Evolutionary conservation across 1,284 basidiomycete genomes (phyloP).

Genomic region (Leucoagaricus sp.): DNA sequence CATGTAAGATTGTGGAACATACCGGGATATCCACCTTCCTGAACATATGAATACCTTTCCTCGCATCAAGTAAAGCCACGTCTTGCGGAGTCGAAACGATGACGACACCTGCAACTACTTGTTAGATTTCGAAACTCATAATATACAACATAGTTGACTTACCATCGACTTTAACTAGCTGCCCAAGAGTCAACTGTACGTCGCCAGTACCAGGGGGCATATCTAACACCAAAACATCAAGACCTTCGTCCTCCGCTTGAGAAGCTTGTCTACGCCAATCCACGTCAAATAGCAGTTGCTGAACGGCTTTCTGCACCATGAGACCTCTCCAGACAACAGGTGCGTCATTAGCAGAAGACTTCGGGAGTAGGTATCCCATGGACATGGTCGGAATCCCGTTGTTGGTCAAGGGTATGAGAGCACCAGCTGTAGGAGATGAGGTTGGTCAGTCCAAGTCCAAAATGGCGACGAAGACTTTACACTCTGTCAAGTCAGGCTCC

Average conservation of each 20-base stretch:
- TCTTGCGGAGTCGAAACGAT: constrained; percentile 97
- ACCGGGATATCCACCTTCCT: constrained; percentile 89
- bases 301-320: constrained; percentile 99
- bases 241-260: constrained; percentile 30
- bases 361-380: constrained; percentile 85
- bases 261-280: constrained; percentile 64
- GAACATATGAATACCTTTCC: constrained; percentile 94
- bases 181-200: constrained; percentile 90
- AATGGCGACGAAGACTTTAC: constrained; percentile 37
- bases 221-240: constrained; percentile 92
- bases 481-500: constrained; percentile 78
- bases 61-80: constrained; percentile 89
- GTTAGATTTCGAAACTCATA: not conserved
- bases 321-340: constrained; percentile 95
- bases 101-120: constrained; percentile 63
- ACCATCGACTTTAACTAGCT: constrained; percentile 90
- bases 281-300: constrained; percentile 95
- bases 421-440: constrained; percentile 54
- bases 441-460: constrained; percentile 3
- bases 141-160: constrained; percentile 19
- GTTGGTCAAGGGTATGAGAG: constrained; percentile 83
- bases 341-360: constrained; percentile 53
- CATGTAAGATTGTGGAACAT: constrained; percentile 23
- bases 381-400: constrained; percentile 96
- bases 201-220: constrained; percentile 99